Base-by-base conservation (phyloP, 805 yeast genomes). In the Wickerhamiella qilinensis region DNA sequence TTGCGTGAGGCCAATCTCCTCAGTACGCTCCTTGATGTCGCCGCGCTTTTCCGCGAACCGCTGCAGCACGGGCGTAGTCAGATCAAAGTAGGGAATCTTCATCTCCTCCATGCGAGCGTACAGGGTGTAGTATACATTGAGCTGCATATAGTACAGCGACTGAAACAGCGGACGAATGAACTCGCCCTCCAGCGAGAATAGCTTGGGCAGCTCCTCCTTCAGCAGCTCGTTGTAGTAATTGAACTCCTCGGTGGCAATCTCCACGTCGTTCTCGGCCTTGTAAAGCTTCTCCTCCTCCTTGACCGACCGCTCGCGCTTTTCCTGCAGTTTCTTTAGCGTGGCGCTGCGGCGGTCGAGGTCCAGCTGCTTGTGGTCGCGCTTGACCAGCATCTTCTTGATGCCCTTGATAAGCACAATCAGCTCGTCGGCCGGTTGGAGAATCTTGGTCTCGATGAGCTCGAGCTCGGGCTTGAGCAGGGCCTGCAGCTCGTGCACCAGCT, bases 201-300 rank as follows among this genome's bases (percentile, higher is more conserved):
- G 65, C 33, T 80, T 63, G 18, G 98, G 98, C 43, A 91, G 66
- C 59, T 91, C 97, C 29, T 68, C 73, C 62, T 86, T 88, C 60
- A 93, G 68, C 83, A 91, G 75, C 46, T 91, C 93, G 60, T 91
- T 93, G 65, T 81, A 91, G 64, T 88, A 91, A 57, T 88, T 93
- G 60, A 73, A 91, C 59, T 91, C 98, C 60, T 91, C 94, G 55
- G 80, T 86, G 3, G 98, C 96, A 49, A 83, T 71, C 49, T 77
- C 83, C 45, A 83, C 73, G 40, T 83, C 93, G 20, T 86, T 88
- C 59, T 91, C 94, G 6, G 86, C 85, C 52, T 71, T 73, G 67
- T 83, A 91, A 68, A 83, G 62, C 54, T 66, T 78, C 63, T 91
- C 94, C 60, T 91, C 98, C 53, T 84, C 95, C 62, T 86, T 91